phyloP scores from a whole-genome alignment of 2,329 filamentous ascomycete genomes.

The Curvularia verruculosa region DNA sequence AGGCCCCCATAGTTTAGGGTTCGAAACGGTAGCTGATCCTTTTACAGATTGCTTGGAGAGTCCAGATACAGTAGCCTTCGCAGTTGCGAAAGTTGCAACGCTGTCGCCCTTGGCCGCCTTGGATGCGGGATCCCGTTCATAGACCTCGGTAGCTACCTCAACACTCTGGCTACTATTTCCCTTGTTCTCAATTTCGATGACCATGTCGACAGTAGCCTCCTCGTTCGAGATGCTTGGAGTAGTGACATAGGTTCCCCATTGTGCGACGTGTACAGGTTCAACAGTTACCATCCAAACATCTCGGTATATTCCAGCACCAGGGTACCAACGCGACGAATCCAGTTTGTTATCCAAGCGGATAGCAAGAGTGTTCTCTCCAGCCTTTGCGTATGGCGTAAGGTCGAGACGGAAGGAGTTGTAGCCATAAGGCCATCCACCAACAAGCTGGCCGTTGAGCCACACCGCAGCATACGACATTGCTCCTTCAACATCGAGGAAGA shows the following conservation, averaged over 20 bases:
- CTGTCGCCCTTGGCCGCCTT: slow-evolving; percentile 24
- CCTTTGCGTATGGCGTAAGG: slow-evolving; percentile 52
- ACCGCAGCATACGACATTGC: slow-evolving; percentile 61
- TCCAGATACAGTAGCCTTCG: slow-evolving; percentile 37
- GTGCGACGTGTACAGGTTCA: slow-evolving; percentile 53
- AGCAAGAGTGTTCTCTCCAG: slow-evolving; percentile 54
- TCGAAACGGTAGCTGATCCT: slow-evolving; percentile 43
- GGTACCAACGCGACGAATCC: slow-evolving; percentile 61
- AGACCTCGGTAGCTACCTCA: slow-evolving; percentile 52
- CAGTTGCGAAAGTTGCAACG: slow-evolving; percentile 47
- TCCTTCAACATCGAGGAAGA: slow-evolving; percentile 59
- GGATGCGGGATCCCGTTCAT: slow-evolving; percentile 46
- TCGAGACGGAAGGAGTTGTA: slow-evolving; percentile 61
- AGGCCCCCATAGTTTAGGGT: slow-evolving; percentile 59
- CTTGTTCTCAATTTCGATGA: slow-evolving; percentile 57
- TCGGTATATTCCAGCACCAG: slow-evolving; percentile 61
- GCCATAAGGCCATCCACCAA: slow-evolving; percentile 60
- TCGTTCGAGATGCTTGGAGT: slow-evolving; percentile 54
- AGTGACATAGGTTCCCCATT: slow-evolving; percentile 58
- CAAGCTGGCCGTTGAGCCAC: slow-evolving; percentile 58
- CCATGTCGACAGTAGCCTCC: slow-evolving; percentile 55
- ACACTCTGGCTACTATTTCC: slow-evolving; percentile 44
- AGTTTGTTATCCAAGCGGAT: slow-evolving; percentile 59
- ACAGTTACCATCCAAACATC: slow-evolving; percentile 62
- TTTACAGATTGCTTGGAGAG: slow-evolving; percentile 46